Conservation (phyloP, 1,284 basidiomycete species). For the Moesziomyces globuligerus region DNA sequence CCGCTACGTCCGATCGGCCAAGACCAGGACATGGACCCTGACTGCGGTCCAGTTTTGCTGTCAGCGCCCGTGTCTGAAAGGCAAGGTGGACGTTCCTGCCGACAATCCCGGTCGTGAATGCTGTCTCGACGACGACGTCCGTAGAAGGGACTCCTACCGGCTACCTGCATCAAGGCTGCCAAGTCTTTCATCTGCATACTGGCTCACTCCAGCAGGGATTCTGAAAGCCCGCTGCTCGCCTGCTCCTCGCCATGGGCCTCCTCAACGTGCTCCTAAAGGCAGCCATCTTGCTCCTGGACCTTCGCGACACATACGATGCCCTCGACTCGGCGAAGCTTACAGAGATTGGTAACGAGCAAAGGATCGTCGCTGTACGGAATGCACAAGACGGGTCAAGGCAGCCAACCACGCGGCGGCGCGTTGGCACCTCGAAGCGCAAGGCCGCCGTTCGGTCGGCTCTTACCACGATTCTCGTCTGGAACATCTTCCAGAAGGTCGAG, state of each 20-base stretch:
- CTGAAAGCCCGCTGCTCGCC: neutral
- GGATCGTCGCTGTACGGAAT: slow-evolving; percentile 27
- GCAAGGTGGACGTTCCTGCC: too few relatives aligned
- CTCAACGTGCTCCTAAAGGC: slow-evolving; percentile 39
- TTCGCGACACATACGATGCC: slow-evolving; percentile 33
- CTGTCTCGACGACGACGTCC: too few relatives aligned
- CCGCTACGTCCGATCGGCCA: too few relatives aligned
- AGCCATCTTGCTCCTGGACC: slow-evolving; percentile 33
- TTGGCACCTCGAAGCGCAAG: slow-evolving; percentile 34
- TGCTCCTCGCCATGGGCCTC: slow-evolving; percentile 35
- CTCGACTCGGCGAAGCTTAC: slow-evolving; percentile 24
- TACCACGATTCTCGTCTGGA: slow-evolving; percentile 42
- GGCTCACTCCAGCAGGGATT: too few relatives aligned
- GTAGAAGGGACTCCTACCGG: too few relatives aligned
- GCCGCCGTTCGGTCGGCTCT: slow-evolving; percentile 33
- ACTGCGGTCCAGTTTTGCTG: too few relatives aligned
- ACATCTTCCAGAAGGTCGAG: slow-evolving; percentile 40
- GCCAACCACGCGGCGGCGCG: slow-evolving; percentile 15
- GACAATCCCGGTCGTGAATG: too few relatives aligned
- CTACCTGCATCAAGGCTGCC: too few relatives aligned
- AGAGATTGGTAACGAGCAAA: slow-evolving; percentile 36
- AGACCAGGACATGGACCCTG: too few relatives aligned
- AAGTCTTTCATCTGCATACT: too few relatives aligned
- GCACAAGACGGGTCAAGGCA: slow-evolving; percentile 31
- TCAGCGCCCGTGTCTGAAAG: too few relatives aligned